Conservation (phyloP, 164 flowering plant genomes). For the Tinospora cordifolia region DNA sequence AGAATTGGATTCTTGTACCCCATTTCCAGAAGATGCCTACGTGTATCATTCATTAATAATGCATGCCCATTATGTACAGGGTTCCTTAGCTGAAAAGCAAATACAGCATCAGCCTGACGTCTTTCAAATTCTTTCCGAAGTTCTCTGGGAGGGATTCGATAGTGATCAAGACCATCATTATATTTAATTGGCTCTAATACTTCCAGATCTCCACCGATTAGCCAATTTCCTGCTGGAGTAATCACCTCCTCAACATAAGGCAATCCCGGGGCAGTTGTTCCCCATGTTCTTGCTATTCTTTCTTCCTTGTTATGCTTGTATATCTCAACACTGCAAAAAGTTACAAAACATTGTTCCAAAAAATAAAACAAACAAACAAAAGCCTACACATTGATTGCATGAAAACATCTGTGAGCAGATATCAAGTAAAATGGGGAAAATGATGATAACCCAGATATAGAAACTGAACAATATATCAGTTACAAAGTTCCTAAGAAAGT, state of each 20-base stretch:
- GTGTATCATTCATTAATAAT: conserved; percentile 59
- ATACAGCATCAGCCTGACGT: conserved; percentile 93
- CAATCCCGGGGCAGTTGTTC: conserved; percentile 79
- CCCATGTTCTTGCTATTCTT: conserved; percentile 98
- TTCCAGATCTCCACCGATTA: conserved; percentile 90
- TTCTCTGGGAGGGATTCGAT: conserved; percentile 79
- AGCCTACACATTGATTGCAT: too few species aligned
- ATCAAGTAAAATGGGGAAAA: too few species aligned
- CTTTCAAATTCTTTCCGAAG: conserved; percentile 73
- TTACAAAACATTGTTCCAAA: neutral
- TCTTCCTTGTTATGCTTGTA: conserved; percentile 96
- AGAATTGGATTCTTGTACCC: conserved; percentile 22
- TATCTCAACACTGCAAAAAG: conserved; percentile 60
- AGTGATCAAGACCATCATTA: conserved; percentile 91
- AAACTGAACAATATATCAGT: too few species aligned
- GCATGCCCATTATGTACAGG: conserved; percentile 99
- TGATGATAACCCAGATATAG: too few species aligned
- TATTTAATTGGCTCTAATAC: conserved; percentile 75
- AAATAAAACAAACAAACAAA: neutral
- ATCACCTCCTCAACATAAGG: conserved; percentile 92
- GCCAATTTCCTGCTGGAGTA: conserved; percentile 82
- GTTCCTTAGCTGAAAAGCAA: conserved; percentile 93
- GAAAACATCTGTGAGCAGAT: too few species aligned
- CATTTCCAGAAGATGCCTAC: conserved; percentile 19
- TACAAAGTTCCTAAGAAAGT: too few species aligned